Base-by-base conservation (phyloP, 2,329 filamentous ascomycete genomes). In the Knufia fluminis region DNA sequence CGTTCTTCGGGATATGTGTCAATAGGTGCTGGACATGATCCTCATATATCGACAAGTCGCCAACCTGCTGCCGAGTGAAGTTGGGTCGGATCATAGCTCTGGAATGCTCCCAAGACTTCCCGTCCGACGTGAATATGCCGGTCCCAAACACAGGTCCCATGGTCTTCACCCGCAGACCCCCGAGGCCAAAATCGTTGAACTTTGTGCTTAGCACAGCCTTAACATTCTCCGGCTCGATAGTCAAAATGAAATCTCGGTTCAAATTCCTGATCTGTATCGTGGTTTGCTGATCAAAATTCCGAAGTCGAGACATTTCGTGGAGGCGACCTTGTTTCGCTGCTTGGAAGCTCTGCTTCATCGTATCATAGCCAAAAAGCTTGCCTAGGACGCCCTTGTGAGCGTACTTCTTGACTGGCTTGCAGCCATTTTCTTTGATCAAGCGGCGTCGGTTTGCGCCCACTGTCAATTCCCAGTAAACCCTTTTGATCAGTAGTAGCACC, bases 141-240 rank as follows among this genome's bases (percentile, higher is more conserved):
- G 94, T 81, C n/a, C 89, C 89, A 17, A 95, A 70, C 12, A 48
- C 45, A 2, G 45, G 45, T 9, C 24, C 17, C 45, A 48, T 38
- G 23, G 35, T 40, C 2, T 3, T 3, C 14, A 4, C 14, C 3
- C 45, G 17, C 16, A 48, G 20, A 39, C 12, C 28, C 20, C 45
- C 89, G 67, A 95, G 95, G 54, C 89, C 89, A 62, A 82, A 96
- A 61, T 94, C 86, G 35, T 69, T 69, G 62, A 96, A 96, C 62
- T 95, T 87, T 1, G 84, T 85, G 0, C 89, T 86, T n/a, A 96
- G 73, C 22, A 80, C 66, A 1, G 76, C 70, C 54, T 79, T 75
- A 45, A 80, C 66, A 54, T 80, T 81, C 10, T 69, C 69, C 1
- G 70, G 66, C 20, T 79, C 76, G 35, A 60, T 57, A 14, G 63